These are phyloP conservation scores for Saccharomyces hybrid DNA, from an alignment of 1,139 yeast genomes.

Conservation along the genomic window DNA sequence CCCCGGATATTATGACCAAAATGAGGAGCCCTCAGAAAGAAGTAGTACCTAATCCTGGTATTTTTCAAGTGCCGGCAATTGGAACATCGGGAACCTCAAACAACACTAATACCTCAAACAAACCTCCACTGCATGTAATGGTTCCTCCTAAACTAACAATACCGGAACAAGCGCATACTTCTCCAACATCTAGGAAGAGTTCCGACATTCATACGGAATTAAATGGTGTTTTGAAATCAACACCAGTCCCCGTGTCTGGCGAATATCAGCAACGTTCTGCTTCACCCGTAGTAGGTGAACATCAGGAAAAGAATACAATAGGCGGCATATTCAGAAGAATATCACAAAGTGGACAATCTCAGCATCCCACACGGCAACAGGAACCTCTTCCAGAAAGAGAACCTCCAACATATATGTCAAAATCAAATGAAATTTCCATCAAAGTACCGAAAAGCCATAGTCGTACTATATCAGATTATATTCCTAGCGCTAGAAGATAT, in stretches of 20 bases:
- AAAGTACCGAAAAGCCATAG: constrained; percentile 30
- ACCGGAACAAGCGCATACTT: constrained; percentile 68
- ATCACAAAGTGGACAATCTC: constrained; percentile 28
- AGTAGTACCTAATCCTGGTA: neutral
- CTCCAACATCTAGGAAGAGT: constrained; percentile 34
- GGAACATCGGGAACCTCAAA: neutral
- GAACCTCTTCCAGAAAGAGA: constrained; percentile 6
- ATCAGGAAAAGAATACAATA: constrained; percentile 24
- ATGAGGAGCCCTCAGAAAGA: neutral
- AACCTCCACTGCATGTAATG: constrained; percentile 25
- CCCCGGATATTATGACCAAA: neutral
- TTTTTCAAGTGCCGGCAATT: neutral
- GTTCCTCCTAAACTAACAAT: constrained; percentile 39
- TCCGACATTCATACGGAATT: constrained; percentile 21
- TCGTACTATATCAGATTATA: constrained; percentile 38
- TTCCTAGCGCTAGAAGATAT: constrained; percentile 19
- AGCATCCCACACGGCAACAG: constrained; percentile 5
- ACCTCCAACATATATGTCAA: constrained; percentile 10
- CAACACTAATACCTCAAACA: constrained; percentile 1
- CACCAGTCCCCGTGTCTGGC: constrained; percentile 15
- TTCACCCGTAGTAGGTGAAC: constrained; percentile 12
- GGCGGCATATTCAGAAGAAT: constrained; percentile 31
- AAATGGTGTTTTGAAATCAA: constrained; percentile 21
- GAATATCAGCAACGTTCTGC: constrained; percentile 16
- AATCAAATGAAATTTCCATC: constrained; percentile 5